phyloP scores from a whole-genome alignment of 345 rosid genomes.

The Rubroshorea leprosula region DNA sequence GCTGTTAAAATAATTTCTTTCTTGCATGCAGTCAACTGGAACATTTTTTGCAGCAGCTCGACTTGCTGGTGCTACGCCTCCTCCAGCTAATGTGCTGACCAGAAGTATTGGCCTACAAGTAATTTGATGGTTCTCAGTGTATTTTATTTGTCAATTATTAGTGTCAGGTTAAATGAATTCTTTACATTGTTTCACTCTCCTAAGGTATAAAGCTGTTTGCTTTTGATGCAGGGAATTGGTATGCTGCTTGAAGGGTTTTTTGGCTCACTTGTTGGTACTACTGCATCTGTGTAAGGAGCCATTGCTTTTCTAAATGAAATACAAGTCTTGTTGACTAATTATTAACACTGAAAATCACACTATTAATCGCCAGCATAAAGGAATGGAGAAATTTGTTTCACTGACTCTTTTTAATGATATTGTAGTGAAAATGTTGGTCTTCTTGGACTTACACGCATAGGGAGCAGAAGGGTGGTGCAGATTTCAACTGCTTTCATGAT shows the following conservation, averaged over 20 bases:
- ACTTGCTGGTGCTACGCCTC: constrained; percentile 91
- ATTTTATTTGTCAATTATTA: neutral
- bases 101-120: constrained; percentile 95
- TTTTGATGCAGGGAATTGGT: constrained; percentile 61
- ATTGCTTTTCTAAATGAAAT: constrained; percentile 2
- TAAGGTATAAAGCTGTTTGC: neutral
- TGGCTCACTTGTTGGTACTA: constrained; percentile 75
- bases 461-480: constrained; percentile 95
- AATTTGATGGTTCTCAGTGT: constrained; percentile 6
- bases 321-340: neutral
- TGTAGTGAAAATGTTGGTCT: constrained; percentile 97
- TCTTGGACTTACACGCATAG: constrained; percentile 77
- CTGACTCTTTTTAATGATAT: constrained; percentile 9
- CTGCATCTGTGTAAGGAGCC: constrained; percentile 82
- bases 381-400: constrained; percentile 4
- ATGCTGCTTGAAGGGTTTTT: constrained; percentile 79
- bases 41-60: constrained; percentile 79
- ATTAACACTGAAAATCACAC: neutral
- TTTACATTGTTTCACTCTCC: neutral
- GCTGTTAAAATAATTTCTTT: constrained; percentile 8
- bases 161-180: neutral
- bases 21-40: constrained; percentile 70
- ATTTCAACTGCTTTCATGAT: constrained; percentile 92
- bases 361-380: neutral
- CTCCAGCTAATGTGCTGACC: constrained; percentile 82